Conservation (phyloP, 345 rosid species). For the Orychophragmus violaceus region DNA sequence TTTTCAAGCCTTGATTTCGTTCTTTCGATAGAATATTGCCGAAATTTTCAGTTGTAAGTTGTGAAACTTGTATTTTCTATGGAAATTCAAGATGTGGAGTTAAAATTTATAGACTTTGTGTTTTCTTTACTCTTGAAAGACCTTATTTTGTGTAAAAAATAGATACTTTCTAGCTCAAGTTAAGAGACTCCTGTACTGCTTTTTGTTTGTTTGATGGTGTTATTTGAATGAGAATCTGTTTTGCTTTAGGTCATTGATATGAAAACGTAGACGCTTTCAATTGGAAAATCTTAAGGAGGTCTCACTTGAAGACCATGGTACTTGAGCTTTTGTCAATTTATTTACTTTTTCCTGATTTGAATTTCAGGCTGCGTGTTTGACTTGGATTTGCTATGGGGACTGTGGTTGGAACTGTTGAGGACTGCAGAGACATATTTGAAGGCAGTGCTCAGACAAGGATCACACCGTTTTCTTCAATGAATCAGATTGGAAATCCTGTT, state of each 20-base stretch:
- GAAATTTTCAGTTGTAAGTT: background rate
- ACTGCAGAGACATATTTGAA: slow-evolving; percentile 19
- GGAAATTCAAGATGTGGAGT: background rate
- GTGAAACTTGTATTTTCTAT: background rate
- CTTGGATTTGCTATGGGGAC: slow-evolving; percentile 80
- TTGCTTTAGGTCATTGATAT: background rate
- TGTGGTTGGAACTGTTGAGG: slow-evolving; percentile 64
- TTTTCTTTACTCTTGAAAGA: background rate
- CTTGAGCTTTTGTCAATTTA: background rate
- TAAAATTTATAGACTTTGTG: background rate
- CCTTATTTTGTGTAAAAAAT: background rate
- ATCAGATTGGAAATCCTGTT: slow-evolving; percentile 55
- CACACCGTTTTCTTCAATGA: slow-evolving; percentile 31
- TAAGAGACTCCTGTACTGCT: background rate
- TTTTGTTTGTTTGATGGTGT: background rate
- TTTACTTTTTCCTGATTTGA: background rate
- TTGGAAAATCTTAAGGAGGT: background rate
- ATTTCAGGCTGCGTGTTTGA: slow-evolving; percentile 56
- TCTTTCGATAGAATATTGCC: background rate
- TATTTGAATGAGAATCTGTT: background rate
- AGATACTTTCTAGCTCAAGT: background rate
- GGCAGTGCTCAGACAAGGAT: too few relatives aligned
- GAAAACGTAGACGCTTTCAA: too few relatives aligned
- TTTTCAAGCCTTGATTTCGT: background rate
- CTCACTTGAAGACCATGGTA: background rate